Conservation (phyloP, 306 rosid genomes). For the Medicago ruthenica region DNA sequence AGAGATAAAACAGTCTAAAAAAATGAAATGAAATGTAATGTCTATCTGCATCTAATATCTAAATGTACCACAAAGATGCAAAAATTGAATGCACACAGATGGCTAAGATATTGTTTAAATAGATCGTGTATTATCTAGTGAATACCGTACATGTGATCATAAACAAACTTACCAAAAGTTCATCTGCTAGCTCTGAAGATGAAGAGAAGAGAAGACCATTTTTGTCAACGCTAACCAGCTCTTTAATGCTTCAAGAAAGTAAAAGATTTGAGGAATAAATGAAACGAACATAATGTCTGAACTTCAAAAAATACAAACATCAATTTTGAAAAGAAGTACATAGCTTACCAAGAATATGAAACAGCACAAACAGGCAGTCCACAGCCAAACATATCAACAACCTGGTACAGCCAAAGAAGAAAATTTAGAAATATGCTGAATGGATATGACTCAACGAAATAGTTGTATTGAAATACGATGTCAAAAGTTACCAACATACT, state of each 20-base stretch:
- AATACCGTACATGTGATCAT: conserved; percentile 14
- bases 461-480: not conserved
- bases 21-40: not conserved
- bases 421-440: conserved; percentile 22
- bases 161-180: conserved; percentile 74
- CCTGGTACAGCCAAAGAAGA: conserved; percentile 51
- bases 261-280: conserved; percentile 36
- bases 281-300: conserved; percentile 19
- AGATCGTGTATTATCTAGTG: not conserved
- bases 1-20: conserved; percentile 21
- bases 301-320: conserved; percentile 23
- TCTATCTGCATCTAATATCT: conserved; percentile 19
- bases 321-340: conserved; percentile 14
- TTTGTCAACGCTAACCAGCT: conserved; percentile 82
- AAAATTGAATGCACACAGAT: not conserved
- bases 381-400: conserved; percentile 99
- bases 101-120: not conserved
- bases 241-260: conserved; percentile 69
- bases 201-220: conserved; percentile 89
- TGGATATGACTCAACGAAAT: not conserved
- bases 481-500: conserved; percentile 18
- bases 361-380: conserved; percentile 98
- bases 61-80: not conserved
- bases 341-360: conserved; percentile 87
- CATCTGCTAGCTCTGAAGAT: conserved; percentile 93